These are phyloP conservation scores for Termitomyces heimii DNA, from an alignment of 768 basidiomycete genomes.

Conservation along the genomic window DNA sequence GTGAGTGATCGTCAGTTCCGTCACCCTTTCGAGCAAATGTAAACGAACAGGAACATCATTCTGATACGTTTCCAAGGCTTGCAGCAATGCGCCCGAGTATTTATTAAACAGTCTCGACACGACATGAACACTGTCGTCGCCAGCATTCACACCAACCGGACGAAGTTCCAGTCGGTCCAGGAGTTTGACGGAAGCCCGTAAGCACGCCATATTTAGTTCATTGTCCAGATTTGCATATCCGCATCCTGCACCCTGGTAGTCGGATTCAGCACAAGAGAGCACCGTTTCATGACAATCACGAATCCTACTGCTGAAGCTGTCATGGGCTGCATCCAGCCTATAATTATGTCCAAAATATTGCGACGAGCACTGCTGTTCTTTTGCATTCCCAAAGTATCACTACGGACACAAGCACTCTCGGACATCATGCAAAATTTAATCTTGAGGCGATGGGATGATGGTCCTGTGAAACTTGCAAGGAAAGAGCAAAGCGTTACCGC, in stretches of 20 bases:
- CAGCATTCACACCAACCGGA: slow-evolving; percentile 46
- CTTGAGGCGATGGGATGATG: slow-evolving; percentile 56
- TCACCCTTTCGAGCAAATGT: not conserved
- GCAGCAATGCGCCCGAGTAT: slow-evolving; percentile 62
- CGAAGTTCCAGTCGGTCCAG: slow-evolving; percentile 70
- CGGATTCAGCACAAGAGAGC: not conserved
- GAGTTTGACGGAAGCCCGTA: slow-evolving; percentile 70
- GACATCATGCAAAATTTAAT: slow-evolving; percentile 71
- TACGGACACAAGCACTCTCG: slow-evolving; percentile 59
- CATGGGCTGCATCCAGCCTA: slow-evolving; percentile 66
- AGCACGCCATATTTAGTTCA: slow-evolving; percentile 70
- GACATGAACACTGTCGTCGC: slow-evolving; percentile 62
- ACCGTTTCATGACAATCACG: not conserved
- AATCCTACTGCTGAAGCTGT: slow-evolving; percentile 42
- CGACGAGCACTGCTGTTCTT: slow-evolving; percentile 67
- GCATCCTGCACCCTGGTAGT: slow-evolving; percentile 26
- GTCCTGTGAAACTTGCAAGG: slow-evolving; percentile 55
- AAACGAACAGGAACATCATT: slow-evolving; percentile 37
- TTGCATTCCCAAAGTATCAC: slow-evolving; percentile 54
- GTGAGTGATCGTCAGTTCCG: slow-evolving; percentile 2
- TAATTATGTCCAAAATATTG: slow-evolving; percentile 66
- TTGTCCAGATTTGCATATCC: slow-evolving; percentile 34
- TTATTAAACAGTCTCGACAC: slow-evolving; percentile 77
- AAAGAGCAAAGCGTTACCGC: slow-evolving; percentile 57
- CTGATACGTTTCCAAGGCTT: slow-evolving; percentile 50